Evolutionary conservation across 2,329 filamentous ascomycete genomes (phyloP).

Genomic region (Zasmidium angulare): DNA sequence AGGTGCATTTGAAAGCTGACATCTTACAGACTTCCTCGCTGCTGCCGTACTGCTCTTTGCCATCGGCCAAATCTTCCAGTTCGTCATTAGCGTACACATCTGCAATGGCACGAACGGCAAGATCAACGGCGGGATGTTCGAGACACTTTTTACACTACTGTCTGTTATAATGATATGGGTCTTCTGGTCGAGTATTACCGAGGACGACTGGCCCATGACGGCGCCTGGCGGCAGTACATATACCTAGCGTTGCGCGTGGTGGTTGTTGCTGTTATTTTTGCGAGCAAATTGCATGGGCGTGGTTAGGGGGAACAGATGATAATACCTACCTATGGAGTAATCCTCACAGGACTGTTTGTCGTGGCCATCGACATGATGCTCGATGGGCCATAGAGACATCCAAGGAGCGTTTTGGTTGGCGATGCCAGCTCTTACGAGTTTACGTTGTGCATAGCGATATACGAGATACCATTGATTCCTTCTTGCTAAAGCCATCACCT

Average conservation of each 20-base stretch:
- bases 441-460: conserved; percentile 24
- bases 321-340: neutral
- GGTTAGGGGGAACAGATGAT: neutral
- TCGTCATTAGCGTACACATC: conserved; percentile 86
- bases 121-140: conserved; percentile 90
- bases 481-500: neutral
- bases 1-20: neutral
- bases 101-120: conserved; percentile 79
- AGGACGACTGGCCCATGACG: conserved; percentile 88
- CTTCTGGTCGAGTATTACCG: conserved; percentile 99
- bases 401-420: conserved; percentile 6
- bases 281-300: neutral
- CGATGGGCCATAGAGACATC: conserved; percentile 10
- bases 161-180: conserved; percentile 82
- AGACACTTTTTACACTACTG: conserved; percentile 87
- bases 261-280: conserved; percentile 6
- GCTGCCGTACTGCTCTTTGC: conserved; percentile 79
- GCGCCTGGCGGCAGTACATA: conserved; percentile 41
- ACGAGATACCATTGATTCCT: conserved; percentile 18
- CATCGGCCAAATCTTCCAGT: conserved; percentile 93
- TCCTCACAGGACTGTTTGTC: conserved; percentile 10
- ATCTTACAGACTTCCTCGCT: conserved; percentile 64
- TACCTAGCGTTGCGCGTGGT: conserved; percentile 24
- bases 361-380: conserved; percentile 1
- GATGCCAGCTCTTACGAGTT: conserved; percentile 16